Percentiles rank a stretch among this genome's conserved stretches.
These are phyloP conservation scores for Scheffersomyces illinoinensis DNA, from an alignment of 1,139 yeast genomes.

Conservation along the genomic window DNA sequence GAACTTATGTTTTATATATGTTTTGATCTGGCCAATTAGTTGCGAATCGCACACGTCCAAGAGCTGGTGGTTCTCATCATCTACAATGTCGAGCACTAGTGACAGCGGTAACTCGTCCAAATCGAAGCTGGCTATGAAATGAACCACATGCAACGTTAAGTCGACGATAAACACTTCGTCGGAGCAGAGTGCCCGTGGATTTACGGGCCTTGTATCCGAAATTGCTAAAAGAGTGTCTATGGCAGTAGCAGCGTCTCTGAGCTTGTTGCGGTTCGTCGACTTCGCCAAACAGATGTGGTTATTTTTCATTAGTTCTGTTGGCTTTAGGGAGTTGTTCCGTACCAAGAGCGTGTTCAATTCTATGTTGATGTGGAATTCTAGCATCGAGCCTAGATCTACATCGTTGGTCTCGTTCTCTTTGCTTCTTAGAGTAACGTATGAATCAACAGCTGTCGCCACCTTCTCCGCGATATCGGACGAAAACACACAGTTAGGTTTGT, in stretches of 20 bases:
- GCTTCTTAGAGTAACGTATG: conserved; percentile 2
- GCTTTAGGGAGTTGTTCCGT: conserved; percentile 29
- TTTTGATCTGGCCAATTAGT: conserved; percentile 28
- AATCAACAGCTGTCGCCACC: conserved; percentile 11
- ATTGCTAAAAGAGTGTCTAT: conserved; percentile 8
- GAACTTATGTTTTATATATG: conserved; percentile 24
- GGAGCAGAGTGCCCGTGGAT: conserved; percentile 5
- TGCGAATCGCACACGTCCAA: conserved; percentile 30
- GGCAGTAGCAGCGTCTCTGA: conserved; percentile 6
- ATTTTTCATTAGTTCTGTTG: conserved; percentile 35
- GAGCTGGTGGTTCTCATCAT: conserved; percentile 35
- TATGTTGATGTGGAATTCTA: conserved; percentile 30
- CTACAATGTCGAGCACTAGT: conserved; percentile 23
- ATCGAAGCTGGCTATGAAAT: conserved; percentile 14
- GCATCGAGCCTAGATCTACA: conserved; percentile 1
- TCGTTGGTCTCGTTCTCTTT: neutral
- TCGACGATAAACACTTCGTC: conserved; percentile 38
- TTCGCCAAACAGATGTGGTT: conserved; percentile 38
- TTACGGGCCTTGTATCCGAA: conserved; percentile 1
- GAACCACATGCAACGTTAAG: conserved; percentile 21
- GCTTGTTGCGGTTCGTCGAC: conserved; percentile 9
- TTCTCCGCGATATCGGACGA: conserved; percentile 37
- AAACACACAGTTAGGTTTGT: conserved; percentile 43
- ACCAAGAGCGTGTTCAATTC: conserved; percentile 38
- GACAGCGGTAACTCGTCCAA: conserved; percentile 9